These are phyloP conservation scores for Pinus taeda DNA, from an alignment of 75 land plant genomes.

Conservation along the genomic window DNA sequence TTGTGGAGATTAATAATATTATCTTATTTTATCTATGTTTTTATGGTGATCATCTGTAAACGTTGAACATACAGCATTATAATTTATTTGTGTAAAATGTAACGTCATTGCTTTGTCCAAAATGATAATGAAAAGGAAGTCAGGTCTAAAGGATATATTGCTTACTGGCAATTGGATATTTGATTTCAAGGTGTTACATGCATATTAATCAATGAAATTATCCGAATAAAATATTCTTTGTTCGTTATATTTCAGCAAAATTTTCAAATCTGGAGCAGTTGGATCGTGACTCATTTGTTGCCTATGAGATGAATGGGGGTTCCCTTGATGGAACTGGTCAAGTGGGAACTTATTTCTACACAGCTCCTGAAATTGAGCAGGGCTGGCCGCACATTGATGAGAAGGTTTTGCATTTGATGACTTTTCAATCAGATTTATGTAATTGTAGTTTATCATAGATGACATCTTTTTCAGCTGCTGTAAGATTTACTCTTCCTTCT, in stretches of 20 bases:
- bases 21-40: not conserved
- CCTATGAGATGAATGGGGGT: constrained; percentile 48
- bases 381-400: constrained; percentile 96
- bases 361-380: constrained; percentile 97
- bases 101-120: not conserved
- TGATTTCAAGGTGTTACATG: not conserved
- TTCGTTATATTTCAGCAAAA: constrained; percentile 67
- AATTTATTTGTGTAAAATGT: not conserved
- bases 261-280: constrained; percentile 88
- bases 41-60: not conserved
- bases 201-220: not conserved
- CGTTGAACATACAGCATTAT: not conserved
- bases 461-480: not conserved
- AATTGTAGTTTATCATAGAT: not conserved
- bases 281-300: constrained; percentile 60
- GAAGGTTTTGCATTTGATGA: constrained; percentile 48
- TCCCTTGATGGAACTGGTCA: constrained; percentile 96
- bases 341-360: constrained; percentile 98
- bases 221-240: not conserved
- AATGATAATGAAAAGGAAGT: not conserved
- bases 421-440: not conserved
- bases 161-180: not conserved
- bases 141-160: not conserved
- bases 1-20: no score
- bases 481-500: not conserved